Base-by-base conservation (phyloP, 495 filamentous ascomycete species). In the Xanthoparmelia taractica region DNA sequence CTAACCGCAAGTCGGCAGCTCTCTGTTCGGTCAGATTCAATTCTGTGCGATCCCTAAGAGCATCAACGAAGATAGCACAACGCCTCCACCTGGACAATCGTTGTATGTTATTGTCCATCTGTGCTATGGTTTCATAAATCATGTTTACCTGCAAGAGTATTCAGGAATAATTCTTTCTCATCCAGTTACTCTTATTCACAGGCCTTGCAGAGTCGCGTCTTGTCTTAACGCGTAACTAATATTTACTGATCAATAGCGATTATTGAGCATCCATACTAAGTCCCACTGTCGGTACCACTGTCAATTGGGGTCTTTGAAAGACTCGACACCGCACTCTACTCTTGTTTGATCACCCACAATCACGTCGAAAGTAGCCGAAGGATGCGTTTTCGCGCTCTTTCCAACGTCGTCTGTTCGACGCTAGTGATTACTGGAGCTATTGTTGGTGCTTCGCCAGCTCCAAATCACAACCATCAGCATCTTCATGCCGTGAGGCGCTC, bases 401-500 rank as follows among this genome's bases (percentile, higher is more conserved):
- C 50, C 33, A 58, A 63, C 54, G 54, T 57, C n/a, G 23, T 34
- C 72, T 74, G 73, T 59, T 62, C 76, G 33, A 74, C 75, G 63
- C 68, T 81, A 58, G 79, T 74, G 43, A 76, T 78, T 63, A 78
- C 78, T 61, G 78, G 78, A 60, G 70, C 77, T 57, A 66, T 81
- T 60, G 77, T 70, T 58, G 70, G 73, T 57, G 80, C 79, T 76
- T 64, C 66, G 23, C 66, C 68, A 74, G 67, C 74, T 75, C 64
- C 73, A 73, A 33, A 7, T 2, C 29, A 54, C 18, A 31, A 33
- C 63, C 74, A 77, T 60, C 71, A 67, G 55, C 78, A 79, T 70
- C 75, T 68, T 58, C 73, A 76, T 65, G 73, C 47, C 34, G 36
- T 57, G 37, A 56, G 72, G 52, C 47, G 61, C 31, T 58, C 68